Conservation (phyloP, 768 basidiomycete genomes). For the Leccinum arenicola region DNA sequence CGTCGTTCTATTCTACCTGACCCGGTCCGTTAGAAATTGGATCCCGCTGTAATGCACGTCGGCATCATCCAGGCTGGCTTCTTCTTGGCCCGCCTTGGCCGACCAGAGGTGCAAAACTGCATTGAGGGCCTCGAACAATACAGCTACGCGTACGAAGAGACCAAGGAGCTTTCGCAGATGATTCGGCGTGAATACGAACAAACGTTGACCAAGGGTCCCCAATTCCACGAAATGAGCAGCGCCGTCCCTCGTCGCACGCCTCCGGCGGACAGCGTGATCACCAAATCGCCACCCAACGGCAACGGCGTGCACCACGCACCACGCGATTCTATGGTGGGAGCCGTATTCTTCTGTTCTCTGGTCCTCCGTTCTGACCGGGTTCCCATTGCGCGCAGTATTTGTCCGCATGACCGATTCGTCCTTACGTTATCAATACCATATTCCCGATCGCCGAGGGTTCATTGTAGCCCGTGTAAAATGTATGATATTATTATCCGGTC, state of each 20-base stretch:
- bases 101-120: slow-evolving; percentile 80
- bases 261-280: slow-evolving; percentile 13
- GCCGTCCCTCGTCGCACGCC: slow-evolving; percentile 27
- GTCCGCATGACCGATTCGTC: slow-evolving; percentile 15
- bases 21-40: slow-evolving; percentile 51
- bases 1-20: slow-evolving; percentile 8
- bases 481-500: slow-evolving; percentile 24
- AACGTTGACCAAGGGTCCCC: slow-evolving; percentile 37
- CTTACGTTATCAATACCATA: slow-evolving; percentile 29
- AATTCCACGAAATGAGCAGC: slow-evolving; percentile 41
- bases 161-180: slow-evolving; percentile 71
- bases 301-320: slow-evolving; percentile 15
- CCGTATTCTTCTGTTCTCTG: neutral
- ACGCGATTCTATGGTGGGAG: slow-evolving; percentile 22
- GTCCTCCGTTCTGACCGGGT: slow-evolving; percentile 13
- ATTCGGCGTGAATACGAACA: slow-evolving; percentile 51
- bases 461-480: slow-evolving; percentile 20
- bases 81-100: slow-evolving; percentile 77
- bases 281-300: slow-evolving; percentile 14
- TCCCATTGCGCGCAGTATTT: slow-evolving; percentile 19
- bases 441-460: slow-evolving; percentile 13
- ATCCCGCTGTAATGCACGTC: slow-evolving; percentile 88
- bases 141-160: slow-evolving; percentile 83
- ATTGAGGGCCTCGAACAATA: slow-evolving; percentile 87
- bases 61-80: slow-evolving; percentile 82